Conservation (phyloP, 345 rosid species). For the Dovyalis caffra region DNA sequence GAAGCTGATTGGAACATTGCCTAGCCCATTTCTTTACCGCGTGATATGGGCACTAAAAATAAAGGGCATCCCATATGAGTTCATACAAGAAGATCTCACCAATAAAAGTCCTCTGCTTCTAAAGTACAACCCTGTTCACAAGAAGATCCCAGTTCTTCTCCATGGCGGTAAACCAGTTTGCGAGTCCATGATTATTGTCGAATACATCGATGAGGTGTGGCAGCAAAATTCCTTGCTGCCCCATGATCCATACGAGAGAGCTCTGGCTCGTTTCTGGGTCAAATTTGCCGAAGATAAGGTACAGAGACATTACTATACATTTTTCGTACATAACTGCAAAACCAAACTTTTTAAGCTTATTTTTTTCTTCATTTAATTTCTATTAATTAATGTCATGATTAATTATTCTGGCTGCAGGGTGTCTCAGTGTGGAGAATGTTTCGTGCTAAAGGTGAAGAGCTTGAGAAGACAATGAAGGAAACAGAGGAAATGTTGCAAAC, state of each 20-base stretch:
- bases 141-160: background rate
- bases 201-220: constrained; percentile 5
- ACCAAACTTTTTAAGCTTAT: background rate
- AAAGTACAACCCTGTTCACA: constrained; percentile 3
- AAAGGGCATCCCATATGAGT: background rate
- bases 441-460: background rate
- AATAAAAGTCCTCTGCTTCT: constrained; percentile 9
- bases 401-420: background rate
- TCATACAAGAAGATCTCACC: background rate
- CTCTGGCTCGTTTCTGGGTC: constrained; percentile 5
- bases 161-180: background rate
- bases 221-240: background rate
- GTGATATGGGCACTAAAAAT: background rate
- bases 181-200: constrained; percentile 1
- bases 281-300: constrained; percentile 12
- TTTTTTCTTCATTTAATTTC: background rate
- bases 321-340: too few relatives aligned
- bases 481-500: background rate
- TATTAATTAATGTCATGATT: background rate
- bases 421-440: background rate
- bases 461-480: background rate
- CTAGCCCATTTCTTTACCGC: background rate
- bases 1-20: background rate
- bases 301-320: too few relatives aligned
- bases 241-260: constrained; percentile 1